These are phyloP conservation scores for Penicillium occitanis DNA, from an alignment of 2,329 filamentous ascomycete genomes.

Conservation along the genomic window DNA sequence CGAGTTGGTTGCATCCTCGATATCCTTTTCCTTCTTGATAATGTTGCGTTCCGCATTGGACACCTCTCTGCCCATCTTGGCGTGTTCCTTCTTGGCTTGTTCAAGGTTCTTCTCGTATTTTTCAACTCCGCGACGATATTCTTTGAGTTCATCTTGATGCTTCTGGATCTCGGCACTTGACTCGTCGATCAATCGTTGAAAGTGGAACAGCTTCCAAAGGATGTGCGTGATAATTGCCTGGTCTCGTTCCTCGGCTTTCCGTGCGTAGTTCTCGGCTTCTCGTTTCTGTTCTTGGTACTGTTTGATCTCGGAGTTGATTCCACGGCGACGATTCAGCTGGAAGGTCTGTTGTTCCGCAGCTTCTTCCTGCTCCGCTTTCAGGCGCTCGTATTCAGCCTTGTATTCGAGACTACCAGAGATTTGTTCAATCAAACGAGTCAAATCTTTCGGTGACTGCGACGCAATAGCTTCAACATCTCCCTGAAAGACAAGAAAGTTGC, in stretches of 20 bases:
- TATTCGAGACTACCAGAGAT: constrained; percentile 95
- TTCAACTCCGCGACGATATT: constrained; percentile 83
- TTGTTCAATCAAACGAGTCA: constrained; percentile 92
- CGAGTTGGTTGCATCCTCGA: constrained; percentile 81
- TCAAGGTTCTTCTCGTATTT: constrained; percentile 79
- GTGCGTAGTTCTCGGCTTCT: constrained; percentile 90
- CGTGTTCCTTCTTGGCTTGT: constrained; percentile 78
- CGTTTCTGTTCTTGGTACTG: constrained; percentile 96
- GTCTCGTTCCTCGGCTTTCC: constrained; percentile 86
- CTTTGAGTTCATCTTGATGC: constrained; percentile 92
- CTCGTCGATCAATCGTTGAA: constrained; percentile 88
- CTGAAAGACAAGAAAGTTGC: constrained; percentile 98
- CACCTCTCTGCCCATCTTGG: constrained; percentile 72
- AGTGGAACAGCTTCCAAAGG: constrained; percentile 94
- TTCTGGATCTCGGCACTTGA: constrained; percentile 87
- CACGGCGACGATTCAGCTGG: constrained; percentile 82
- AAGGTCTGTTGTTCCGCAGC: constrained; percentile 85
- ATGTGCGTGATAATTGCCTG: constrained; percentile 89
- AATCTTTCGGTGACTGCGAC: constrained; percentile 87
- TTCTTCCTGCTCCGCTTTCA: constrained; percentile 83
- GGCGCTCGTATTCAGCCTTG: constrained; percentile 86
- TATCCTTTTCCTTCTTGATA: constrained; percentile 78
- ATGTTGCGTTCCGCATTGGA: constrained; percentile 81
- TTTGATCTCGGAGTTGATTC: constrained; percentile 96
- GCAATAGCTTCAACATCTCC: constrained; percentile 97